Evolutionary conservation across 2,329 filamentous ascomycete genomes (phyloP).

Genomic region (Setomelanomma holmii): DNA sequence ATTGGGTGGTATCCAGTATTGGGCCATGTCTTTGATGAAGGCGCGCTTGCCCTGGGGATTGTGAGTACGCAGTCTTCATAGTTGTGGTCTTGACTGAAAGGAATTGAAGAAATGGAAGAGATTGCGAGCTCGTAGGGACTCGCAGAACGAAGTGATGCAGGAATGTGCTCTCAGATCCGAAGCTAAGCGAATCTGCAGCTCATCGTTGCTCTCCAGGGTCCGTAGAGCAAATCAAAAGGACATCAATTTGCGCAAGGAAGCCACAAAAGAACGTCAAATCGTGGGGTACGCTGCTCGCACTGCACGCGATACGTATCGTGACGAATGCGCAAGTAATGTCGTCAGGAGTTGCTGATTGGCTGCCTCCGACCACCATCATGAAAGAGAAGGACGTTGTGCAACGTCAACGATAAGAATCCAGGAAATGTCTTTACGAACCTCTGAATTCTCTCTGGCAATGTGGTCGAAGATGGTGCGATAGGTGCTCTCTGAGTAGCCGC

Average conservation of each 20-base stretch:
- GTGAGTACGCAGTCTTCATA: slow-evolving; percentile 26
- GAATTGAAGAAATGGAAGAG: not conserved
- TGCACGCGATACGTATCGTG: slow-evolving; percentile 21
- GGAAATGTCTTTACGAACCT: slow-evolving; percentile 64
- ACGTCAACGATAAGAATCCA: slow-evolving; percentile 9
- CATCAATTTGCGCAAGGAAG: slow-evolving; percentile 24
- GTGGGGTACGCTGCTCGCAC: slow-evolving; percentile 11
- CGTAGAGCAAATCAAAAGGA: slow-evolving; percentile 19
- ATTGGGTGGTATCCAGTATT: slow-evolving; percentile 85
- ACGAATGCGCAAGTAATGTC: slow-evolving; percentile 12
- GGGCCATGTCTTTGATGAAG: slow-evolving; percentile 98
- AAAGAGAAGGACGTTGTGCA: slow-evolving; percentile 14
- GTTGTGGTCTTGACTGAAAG: not conserved
- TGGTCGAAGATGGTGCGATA: slow-evolving; percentile 79
- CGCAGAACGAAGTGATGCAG: not conserved
- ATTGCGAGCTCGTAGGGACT: not conserved
- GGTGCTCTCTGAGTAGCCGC: slow-evolving; percentile 73
- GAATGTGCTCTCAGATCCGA: not conserved
- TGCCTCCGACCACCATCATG: not conserved
- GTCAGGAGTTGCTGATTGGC: not conserved
- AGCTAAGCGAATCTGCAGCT: not conserved
- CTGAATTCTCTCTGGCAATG: slow-evolving; percentile 73
- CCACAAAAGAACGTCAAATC: slow-evolving; percentile 27
- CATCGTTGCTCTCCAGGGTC: not conserved
- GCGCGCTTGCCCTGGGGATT: slow-evolving; percentile 77